Conservation (phyloP, 2,329 filamentous ascomycete genomes). For the Sarocladium brachiariae region DNA sequence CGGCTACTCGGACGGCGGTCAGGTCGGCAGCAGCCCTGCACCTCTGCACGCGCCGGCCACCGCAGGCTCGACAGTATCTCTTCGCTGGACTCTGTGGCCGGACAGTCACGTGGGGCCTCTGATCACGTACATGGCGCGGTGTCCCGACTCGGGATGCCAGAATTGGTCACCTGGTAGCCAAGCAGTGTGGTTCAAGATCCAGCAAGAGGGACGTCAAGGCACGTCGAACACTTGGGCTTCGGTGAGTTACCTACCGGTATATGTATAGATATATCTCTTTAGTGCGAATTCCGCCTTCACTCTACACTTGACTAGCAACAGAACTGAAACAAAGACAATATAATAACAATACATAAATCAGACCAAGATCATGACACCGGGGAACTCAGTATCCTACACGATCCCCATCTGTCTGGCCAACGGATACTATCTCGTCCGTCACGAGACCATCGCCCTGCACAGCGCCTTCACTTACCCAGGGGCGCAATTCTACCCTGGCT, state of each 20-base stretch:
- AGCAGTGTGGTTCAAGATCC: conserved; percentile 52
- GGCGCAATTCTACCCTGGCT: conserved; percentile 41
- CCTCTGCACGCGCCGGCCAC: conserved; percentile 44
- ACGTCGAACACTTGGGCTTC: conserved; percentile 42
- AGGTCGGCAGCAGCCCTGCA: conserved; percentile 42
- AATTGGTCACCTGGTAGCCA: conserved; percentile 38
- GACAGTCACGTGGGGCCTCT: conserved; percentile 46
- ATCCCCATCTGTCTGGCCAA: too few species aligned
- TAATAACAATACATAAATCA: too few species aligned
- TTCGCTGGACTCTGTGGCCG: conserved; percentile 48
- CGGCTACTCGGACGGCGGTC: conserved; percentile 41
- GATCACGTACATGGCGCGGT: conserved; percentile 54
- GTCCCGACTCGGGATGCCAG: conserved; percentile 44
- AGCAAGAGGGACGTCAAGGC: conserved; percentile 41
- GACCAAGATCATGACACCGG: too few species aligned
- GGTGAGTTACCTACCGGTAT: conserved; percentile 26
- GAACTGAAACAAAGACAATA: too few species aligned
- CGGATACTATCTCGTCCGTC: conserved; percentile 49
- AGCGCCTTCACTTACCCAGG: conserved; percentile 32
- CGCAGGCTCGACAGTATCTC: conserved; percentile 45
- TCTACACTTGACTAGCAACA: too few species aligned
- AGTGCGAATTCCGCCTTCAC: too few species aligned
- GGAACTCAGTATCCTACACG: too few species aligned
- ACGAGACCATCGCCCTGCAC: conserved; percentile 43
- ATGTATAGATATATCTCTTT: too few species aligned